A percentile compares a stretch with the other conserved stretches of the same genome.
Conservation (phyloP, 441 rosid genomes). For the Gossypium lobatum region DNA sequence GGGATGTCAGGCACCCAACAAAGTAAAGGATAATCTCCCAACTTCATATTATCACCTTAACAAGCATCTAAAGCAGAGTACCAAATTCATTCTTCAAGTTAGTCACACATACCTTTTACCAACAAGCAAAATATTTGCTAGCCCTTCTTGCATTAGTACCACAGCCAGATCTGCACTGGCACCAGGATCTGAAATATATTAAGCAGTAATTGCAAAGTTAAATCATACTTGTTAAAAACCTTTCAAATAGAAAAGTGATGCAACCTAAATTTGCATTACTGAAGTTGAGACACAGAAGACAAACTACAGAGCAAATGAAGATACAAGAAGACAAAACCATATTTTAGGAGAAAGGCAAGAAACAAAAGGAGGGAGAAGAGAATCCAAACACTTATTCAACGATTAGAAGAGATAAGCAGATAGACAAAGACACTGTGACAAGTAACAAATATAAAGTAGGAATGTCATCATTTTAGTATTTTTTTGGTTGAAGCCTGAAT, state of each 20-base stretch:
- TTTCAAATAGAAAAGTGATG: background rate
- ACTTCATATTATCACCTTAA: background rate
- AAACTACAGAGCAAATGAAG: background rate
- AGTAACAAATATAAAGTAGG: background rate
- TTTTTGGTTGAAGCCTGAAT: background rate
- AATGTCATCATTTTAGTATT: background rate
- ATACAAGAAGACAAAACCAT: background rate
- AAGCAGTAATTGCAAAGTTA: background rate
- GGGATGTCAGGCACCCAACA: background rate
- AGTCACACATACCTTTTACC: constrained; percentile 62
- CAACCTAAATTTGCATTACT: background rate
- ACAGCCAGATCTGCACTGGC: constrained; percentile 95
- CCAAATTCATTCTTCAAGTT: background rate
- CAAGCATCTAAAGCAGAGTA: background rate
- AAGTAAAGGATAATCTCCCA: background rate
- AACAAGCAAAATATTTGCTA: constrained; percentile 67
- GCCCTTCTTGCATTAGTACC: constrained; percentile 96
- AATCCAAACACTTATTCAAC: background rate
- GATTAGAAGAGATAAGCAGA: background rate
- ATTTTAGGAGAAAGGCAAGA: background rate
- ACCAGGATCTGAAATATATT: constrained; percentile 58
- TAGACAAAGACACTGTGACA: background rate
- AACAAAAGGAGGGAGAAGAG: background rate
- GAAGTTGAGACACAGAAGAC: background rate
- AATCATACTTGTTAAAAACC: background rate